Base-by-base conservation (phyloP, 2,329 filamentous ascomycete species). In the Diaporthe capsici region DNA sequence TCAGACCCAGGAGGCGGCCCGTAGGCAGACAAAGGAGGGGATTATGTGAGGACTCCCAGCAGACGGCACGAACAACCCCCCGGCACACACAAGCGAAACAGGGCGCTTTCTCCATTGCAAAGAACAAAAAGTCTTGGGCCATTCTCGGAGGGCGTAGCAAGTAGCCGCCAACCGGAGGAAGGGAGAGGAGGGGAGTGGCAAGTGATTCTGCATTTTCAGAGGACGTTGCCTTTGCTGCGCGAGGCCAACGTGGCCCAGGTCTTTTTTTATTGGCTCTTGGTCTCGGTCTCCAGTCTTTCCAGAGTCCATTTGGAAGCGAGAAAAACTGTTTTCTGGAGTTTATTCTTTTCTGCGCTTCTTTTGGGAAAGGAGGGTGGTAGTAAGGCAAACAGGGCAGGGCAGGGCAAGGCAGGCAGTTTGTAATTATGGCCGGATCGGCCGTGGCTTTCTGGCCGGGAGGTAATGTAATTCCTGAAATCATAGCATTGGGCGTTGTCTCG, bases 121-220 rank as follows among this genome's bases (percentile, higher is more conserved):
- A 13, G n/a, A 44, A n/a, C 31, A 39, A 72, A 34, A 44, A 68
- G 47, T 28, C 39, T 42, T 17, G 13, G 31, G 37, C 15, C 73
- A 4, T n/a, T 37, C 47, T 57, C 25, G 31, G 22, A 34, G 12
- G 37, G 28, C 15, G 28, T 13, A 47, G 22, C 72, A n/a, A 31
- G 12, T 12, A 39, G n/a, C 25, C n/a, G 65, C 25, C 25, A n/a
- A 2, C 25, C 25, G 42, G 60, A 17, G 20, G 20, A 31, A 22
- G 10, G 20, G 17, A 31, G 17, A 28, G 34, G 55, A 37, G 22
- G 28, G 37, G 67, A 42, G 53, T 44, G 63, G 31, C 51, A 39
- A 9, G 31, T 63, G n/a, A 22, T 44, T 22, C 39, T 72, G 57
- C 73, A 75, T 72, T 75, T 68, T 44, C 65, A 72, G 49, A 61